Evolutionary conservation across 768 basidiomycete species (phyloP), one percentile per base, ranked within the genome.

Genomic region (Crepidotus variabilis): DNA sequence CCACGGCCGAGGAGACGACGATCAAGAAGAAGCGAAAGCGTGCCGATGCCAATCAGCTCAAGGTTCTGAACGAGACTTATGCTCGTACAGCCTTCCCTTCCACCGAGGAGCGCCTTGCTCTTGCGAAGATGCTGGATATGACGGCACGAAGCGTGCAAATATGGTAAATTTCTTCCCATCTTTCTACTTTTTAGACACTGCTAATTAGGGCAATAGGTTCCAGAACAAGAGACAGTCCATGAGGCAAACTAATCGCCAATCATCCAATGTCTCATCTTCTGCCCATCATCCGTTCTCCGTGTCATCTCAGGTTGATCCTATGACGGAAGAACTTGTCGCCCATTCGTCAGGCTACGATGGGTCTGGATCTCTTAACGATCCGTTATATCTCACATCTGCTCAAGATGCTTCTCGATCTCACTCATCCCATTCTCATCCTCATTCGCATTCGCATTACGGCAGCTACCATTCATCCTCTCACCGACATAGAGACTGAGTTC

Each of bases 21-120:
- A 84, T 91, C 62, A 93, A 92, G 78, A 92, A 91, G 77, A 92
- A 92, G 72, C 82, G 90, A 69, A 90, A 90, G 76, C 84, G 90
- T 56, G 91, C 90, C 6, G 89, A 91, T 62, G 86, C 88, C 13
- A 79, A 79, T 39, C 91, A 93, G 63, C 75, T 92, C 57, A 88
- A 88, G 67, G 83, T 90, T 24, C 76, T 93, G 67, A 92, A 91
- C 67, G 87, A 88, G 66, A 86, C 85, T 0, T 93, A 91, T 67
- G 77, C 75, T 60, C 82, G 90, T 57, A 93, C 91, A 2, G 90
- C 91, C 16, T 93, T 93, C 64, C 91, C 91, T 20, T 90, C 91
- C 13, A 93, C 91, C 9, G 90, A 92, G 68, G 91, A 93, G 69
- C 84, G 91, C n/a, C 77, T 81, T 35, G 83, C 83, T 32, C 72